A percentile compares a stretch with the other conserved stretches of the same genome.
These are phyloP conservation scores for Halteria grandinella DNA, from an alignment of 73 alveolate species.

Conservation along the genomic window DNA sequence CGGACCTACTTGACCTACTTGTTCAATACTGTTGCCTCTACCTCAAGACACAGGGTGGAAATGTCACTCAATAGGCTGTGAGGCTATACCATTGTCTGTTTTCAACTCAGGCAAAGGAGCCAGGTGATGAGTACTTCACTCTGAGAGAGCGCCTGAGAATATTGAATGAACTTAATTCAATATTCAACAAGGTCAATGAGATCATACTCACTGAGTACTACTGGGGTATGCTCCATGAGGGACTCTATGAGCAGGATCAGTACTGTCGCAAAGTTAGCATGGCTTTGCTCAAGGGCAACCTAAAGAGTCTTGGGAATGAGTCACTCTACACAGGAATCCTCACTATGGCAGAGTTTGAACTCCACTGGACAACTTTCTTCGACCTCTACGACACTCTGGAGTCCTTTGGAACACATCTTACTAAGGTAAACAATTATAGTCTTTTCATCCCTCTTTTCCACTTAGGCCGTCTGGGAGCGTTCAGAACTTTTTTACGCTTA, in stretches of 20 bases:
- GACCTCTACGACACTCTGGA: conserved; percentile 63
- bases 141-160: conserved; percentile 40
- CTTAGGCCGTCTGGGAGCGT: conserved; percentile 65
- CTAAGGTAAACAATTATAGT: conserved; percentile 42
- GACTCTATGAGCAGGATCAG: conserved; percentile 6
- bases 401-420: conserved; percentile 41
- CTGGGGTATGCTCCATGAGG: conserved; percentile 20
- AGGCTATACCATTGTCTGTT: not conserved
- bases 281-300: conserved; percentile 4
- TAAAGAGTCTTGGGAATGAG: conserved; percentile 14
- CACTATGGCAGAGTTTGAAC: conserved; percentile 2
- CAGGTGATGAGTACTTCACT: conserved; percentile 21
- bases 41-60: not conserved
- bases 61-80: too few relatives aligned
- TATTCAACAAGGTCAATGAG: conserved; percentile 13
- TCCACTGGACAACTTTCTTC: conserved; percentile 47
- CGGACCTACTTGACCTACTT: conserved; percentile 20
- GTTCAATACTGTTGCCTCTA: conserved; percentile 32
- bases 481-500: conserved; percentile 17
- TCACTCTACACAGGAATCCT: conserved; percentile 7
- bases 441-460: too few relatives aligned
- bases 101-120: not conserved
- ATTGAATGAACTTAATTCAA: conserved; percentile 14
- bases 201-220: conserved; percentile 3
- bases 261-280: conserved; percentile 46